Conservation (phyloP, 768 basidiomycete species). For the Tricholomella constricta region DNA sequence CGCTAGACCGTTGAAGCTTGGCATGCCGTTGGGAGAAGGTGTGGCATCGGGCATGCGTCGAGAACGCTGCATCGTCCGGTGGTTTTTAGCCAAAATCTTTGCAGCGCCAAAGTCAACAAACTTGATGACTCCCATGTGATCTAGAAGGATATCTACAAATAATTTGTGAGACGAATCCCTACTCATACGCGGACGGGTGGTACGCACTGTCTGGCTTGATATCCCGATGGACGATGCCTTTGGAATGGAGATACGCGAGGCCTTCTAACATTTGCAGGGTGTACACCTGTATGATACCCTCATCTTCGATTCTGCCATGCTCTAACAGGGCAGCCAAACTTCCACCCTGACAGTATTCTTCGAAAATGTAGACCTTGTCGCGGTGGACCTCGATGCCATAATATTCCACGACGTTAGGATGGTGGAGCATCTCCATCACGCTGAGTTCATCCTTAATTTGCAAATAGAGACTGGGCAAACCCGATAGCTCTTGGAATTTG, state of each 20-base stretch:
- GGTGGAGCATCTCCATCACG: constrained; percentile 98
- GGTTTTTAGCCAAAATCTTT: constrained; percentile 91
- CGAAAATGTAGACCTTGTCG: constrained; percentile 98
- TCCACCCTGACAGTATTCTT: constrained; percentile 97
- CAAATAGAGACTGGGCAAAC: constrained; percentile 82
- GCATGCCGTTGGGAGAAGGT: constrained; percentile 27
- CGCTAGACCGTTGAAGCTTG: constrained; percentile 44
- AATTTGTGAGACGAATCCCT: constrained; percentile 4
- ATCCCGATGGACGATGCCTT: constrained; percentile 93
- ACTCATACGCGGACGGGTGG: not conserved
- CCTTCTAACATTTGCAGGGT: constrained; percentile 98
- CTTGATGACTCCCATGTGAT: constrained; percentile 90
- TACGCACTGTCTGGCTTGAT: constrained; percentile 96
- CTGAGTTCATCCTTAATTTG: constrained; percentile 95
- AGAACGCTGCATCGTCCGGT: constrained; percentile 76
- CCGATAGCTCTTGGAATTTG: constrained; percentile 91
- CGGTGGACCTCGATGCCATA: constrained; percentile 99
- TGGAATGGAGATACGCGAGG: constrained; percentile 88
- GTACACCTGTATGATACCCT: constrained; percentile 93
- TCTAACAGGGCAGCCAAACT: constrained; percentile 87
- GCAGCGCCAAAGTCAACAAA: constrained; percentile 98
- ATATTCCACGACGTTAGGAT: constrained; percentile 98
- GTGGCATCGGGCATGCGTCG: constrained; percentile 56
- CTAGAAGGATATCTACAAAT: constrained; percentile 84
- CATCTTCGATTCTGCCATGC: constrained; percentile 95